A percentile compares a stretch with the other conserved stretches of the same genome.
Evolutionary conservation across 73 alveolate genomes (phyloP).

Genomic region (Paramecium sexaurelia): DNA sequence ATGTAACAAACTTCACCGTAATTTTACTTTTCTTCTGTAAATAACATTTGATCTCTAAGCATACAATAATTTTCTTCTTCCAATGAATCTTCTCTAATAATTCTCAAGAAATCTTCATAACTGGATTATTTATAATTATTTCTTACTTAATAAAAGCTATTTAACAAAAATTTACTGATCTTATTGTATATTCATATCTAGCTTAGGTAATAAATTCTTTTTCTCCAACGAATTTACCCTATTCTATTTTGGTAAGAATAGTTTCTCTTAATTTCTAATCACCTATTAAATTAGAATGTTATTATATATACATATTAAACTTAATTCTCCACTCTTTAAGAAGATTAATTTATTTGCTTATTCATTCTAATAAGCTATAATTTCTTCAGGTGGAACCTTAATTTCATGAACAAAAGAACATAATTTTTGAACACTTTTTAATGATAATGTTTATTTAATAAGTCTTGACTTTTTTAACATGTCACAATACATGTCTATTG

Average conservation of each 20-base stretch:
- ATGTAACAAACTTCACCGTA: slow-evolving; percentile 26
- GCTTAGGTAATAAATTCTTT: slow-evolving; percentile 28
- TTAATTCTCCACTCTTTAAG: background rate
- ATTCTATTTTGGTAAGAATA: background rate
- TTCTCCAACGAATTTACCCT: slow-evolving; percentile 11
- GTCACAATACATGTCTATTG: slow-evolving; percentile 14
- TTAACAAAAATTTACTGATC: background rate
- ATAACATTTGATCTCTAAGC: slow-evolving; percentile 39
- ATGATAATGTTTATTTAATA: background rate
- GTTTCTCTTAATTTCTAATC: slow-evolving; percentile 36
- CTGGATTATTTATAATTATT: background rate
- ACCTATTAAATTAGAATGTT: background rate
- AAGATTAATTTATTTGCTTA: slow-evolving; percentile 15
- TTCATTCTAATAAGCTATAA: slow-evolving; percentile 22
- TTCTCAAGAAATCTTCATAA: slow-evolving; percentile 32
- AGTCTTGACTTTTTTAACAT: slow-evolving; percentile 26
- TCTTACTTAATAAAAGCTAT: slow-evolving; percentile 29
- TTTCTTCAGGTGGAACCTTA: slow-evolving; percentile 1
- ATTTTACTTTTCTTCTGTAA: slow-evolving; percentile 11
- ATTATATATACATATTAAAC: background rate
- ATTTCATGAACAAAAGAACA: slow-evolving; percentile 13
- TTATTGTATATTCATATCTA: slow-evolving; percentile 32
- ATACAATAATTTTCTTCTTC: slow-evolving; percentile 49
- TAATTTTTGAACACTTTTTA: slow-evolving; percentile 14
- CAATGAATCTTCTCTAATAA: slow-evolving; percentile 24